Conservation (phyloP, 2,329 filamentous ascomycete species). For the Penicillium frequentans region DNA sequence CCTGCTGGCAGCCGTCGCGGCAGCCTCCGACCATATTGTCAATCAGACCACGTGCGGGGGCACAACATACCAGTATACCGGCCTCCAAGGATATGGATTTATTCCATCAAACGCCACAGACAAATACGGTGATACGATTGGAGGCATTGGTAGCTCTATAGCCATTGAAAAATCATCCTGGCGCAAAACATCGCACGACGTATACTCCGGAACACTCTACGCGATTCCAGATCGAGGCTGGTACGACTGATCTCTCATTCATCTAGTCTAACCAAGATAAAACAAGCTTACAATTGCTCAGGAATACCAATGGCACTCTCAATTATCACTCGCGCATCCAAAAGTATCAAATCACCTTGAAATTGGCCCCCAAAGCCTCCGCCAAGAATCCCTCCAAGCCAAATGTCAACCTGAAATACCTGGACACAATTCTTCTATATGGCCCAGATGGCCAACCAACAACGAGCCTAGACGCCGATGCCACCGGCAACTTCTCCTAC, state of each 20-base stretch:
- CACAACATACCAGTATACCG: slow-evolving; percentile 64
- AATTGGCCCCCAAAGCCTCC: slow-evolving; percentile 53
- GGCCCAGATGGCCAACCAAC: slow-evolving; percentile 62
- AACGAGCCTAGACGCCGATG: slow-evolving; percentile 65
- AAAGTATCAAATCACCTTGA: slow-evolving; percentile 63
- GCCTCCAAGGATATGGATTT: slow-evolving; percentile 66
- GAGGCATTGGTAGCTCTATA: slow-evolving; percentile 65
- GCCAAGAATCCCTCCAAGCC: slow-evolving; percentile 54
- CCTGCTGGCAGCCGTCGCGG: slow-evolving; percentile 17
- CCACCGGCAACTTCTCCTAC: slow-evolving; percentile 54
- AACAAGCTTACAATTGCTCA: slow-evolving; percentile 14
- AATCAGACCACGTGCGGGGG: slow-evolving; percentile 60
- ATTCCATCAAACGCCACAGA: slow-evolving; percentile 60
- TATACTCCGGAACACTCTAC: slow-evolving; percentile 64
- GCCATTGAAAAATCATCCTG: slow-evolving; percentile 62
- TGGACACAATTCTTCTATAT: slow-evolving; percentile 64
- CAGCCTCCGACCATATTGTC: slow-evolving; percentile 30
- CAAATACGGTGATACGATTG: slow-evolving; percentile 68
- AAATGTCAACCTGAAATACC: slow-evolving; percentile 63
- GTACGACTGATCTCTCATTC: slow-evolving; percentile 30
- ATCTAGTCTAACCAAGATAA: too few relatives aligned
- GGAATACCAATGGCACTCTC: slow-evolving; percentile 69
- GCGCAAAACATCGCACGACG: slow-evolving; percentile 52
- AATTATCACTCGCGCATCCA: slow-evolving; percentile 70
- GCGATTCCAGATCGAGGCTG: slow-evolving; percentile 68